Evolutionary conservation across 768 basidiomycete genomes (phyloP).

Genomic region (Imleria badia): DNA sequence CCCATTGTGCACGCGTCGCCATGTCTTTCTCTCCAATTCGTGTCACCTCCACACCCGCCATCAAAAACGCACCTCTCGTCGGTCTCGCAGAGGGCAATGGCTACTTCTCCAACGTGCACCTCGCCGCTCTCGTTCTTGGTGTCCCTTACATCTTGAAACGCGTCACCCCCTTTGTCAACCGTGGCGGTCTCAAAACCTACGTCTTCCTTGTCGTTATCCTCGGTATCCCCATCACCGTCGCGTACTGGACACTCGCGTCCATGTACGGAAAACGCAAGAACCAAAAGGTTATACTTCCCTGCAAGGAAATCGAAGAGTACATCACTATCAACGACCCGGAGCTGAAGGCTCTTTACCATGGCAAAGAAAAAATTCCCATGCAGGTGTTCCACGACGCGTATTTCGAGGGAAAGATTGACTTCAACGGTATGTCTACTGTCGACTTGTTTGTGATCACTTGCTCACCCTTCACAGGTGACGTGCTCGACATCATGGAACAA

Average conservation of each 20-base stretch:
- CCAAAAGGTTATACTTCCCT: constrained; percentile 82
- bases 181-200: constrained; percentile 85
- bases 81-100: constrained; percentile 87
- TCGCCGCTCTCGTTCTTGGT: constrained; percentile 72
- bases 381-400: constrained; percentile 97
- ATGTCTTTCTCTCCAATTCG: constrained; percentile 52
- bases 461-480: constrained; percentile 61
- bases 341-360: constrained; percentile 75
- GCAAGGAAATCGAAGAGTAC: constrained; percentile 85
- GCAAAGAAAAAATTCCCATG: constrained; percentile 93
- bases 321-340: constrained; percentile 86
- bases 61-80: constrained; percentile 81
- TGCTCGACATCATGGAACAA: constrained; percentile 90
- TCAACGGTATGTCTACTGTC: constrained; percentile 67
- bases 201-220: constrained; percentile 73
- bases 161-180: constrained; percentile 76
- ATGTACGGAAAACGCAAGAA: constrained; percentile 78
- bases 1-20: constrained; percentile 10
- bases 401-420: constrained; percentile 94
- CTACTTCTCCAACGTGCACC: constrained; percentile 76
- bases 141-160: constrained; percentile 86
- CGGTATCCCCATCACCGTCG: constrained; percentile 74
- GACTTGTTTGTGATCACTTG: not conserved
- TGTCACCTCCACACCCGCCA: constrained; percentile 69
- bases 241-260: constrained; percentile 89